Conservation (phyloP, 805 yeast species). For the Pichia eremophila region DNA sequence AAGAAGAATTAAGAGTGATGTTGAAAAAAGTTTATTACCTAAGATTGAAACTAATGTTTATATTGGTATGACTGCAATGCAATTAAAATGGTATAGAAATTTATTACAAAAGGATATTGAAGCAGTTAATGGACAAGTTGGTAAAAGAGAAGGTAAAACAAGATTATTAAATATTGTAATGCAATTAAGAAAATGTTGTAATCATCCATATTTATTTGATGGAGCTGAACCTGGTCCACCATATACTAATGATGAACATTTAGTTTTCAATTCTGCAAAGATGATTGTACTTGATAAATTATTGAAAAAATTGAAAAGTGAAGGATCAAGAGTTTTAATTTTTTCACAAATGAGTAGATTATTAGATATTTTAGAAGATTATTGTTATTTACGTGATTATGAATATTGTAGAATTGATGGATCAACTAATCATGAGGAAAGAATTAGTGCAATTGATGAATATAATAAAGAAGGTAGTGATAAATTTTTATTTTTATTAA, state of each 20-base stretch:
- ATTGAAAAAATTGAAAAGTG: slow-evolving; percentile 55
- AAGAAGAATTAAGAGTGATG: slow-evolving; percentile 87
- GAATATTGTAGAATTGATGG: slow-evolving; percentile 92
- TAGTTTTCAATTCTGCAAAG: slow-evolving; percentile 83
- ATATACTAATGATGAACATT: slow-evolving; percentile 88
- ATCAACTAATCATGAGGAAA: slow-evolving; percentile 84
- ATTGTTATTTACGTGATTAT: slow-evolving; percentile 75
- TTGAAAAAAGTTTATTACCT: slow-evolving; percentile 82
- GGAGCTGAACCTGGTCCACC: slow-evolving; percentile 99
- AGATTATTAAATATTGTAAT: slow-evolving; percentile 86
- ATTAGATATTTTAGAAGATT: slow-evolving; percentile 85
- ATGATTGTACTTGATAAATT: slow-evolving; percentile 83
- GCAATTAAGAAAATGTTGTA: slow-evolving; percentile 95
- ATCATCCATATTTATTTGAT: slow-evolving; percentile 93
- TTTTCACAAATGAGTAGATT: slow-evolving; percentile 92
- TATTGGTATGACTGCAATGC: slow-evolving; percentile 95
- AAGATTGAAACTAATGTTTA: slow-evolving; percentile 85
- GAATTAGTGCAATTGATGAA: slow-evolving; percentile 87
- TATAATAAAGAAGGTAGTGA: slow-evolving; percentile 75
- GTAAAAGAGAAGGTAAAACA: slow-evolving; percentile 88
- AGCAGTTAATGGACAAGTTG: slow-evolving; percentile 94
- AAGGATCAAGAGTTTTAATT: slow-evolving; percentile 84
- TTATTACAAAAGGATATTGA: slow-evolving; percentile 87
- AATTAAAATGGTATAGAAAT: slow-evolving; percentile 81
- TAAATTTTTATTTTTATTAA: slow-evolving; percentile 74